Evolutionary conservation across 208 protist species (phyloP).

Genomic region (Vickermania ingenoplastis): DNA sequence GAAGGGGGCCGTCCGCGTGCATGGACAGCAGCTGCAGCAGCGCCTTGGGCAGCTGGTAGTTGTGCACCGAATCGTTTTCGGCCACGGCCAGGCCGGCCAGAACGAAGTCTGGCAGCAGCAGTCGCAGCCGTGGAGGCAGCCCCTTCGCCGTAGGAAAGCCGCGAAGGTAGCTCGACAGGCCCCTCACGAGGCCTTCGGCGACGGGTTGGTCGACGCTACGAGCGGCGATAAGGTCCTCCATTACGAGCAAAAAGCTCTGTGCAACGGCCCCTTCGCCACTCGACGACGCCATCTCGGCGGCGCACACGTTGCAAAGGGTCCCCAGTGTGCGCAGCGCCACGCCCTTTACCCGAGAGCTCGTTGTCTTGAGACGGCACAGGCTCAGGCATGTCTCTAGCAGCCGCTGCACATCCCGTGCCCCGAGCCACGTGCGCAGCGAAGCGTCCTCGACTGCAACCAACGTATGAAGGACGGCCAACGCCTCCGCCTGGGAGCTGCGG

Average conservation of each 20-base stretch:
- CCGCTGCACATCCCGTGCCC: background rate
- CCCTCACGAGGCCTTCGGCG: background rate
- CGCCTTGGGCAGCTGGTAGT: background rate
- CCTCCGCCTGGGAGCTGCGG: background rate
- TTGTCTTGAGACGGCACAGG: constrained; percentile 5
- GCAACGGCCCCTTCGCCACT: background rate
- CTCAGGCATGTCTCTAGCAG: constrained; percentile 16
- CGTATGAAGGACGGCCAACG: background rate
- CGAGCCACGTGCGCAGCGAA: background rate
- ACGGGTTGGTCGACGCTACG: background rate
- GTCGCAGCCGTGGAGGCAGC: background rate
- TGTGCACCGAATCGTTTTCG: background rate
- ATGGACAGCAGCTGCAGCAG: background rate
- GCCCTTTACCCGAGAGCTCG: constrained; percentile 10
- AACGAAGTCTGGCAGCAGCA: background rate
- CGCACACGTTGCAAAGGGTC: constrained; percentile 4
- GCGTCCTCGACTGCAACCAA: background rate
- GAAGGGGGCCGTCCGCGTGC: background rate
- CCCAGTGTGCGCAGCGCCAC: constrained; percentile 21
- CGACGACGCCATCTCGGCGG: background rate
- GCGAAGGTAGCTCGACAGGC: background rate
- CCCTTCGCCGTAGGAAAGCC: background rate
- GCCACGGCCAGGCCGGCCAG: background rate
- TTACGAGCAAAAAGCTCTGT: constrained; percentile 2
- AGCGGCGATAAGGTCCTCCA: background rate